Conservation (phyloP, 2,329 filamentous ascomycete species). For the Chaetothyriales sp. region DNA sequence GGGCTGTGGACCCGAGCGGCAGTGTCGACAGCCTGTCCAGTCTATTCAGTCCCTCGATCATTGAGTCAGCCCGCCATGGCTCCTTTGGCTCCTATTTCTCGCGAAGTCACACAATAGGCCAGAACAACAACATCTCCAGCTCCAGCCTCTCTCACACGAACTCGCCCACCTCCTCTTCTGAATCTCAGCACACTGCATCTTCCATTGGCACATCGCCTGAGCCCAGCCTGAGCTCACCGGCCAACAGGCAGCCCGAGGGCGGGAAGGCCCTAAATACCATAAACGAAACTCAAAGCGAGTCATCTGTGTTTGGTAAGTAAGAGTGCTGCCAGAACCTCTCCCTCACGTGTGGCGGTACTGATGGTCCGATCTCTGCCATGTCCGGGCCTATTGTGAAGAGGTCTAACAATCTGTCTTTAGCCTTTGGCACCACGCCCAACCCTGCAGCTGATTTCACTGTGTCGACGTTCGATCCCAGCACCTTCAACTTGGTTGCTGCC, state of each 20-base stretch:
- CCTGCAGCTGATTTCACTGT: conserved; percentile 30
- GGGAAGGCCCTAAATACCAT: conserved; percentile 19
- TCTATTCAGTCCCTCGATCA: conserved; percentile 44
- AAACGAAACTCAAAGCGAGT: conserved; percentile 16
- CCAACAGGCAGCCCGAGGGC: conserved; percentile 23
- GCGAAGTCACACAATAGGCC: conserved; percentile 11
- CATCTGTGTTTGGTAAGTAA: conserved; percentile 24
- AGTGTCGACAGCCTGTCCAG: conserved; percentile 35
- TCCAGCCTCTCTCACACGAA: conserved; percentile 28
- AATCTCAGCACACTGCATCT: conserved; percentile 32
- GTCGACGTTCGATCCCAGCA: conserved; percentile 4
- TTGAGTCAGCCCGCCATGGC: conserved; percentile 32
- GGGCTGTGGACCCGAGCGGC: conserved; percentile 1
- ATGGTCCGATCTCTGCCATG: conserved; percentile 19
- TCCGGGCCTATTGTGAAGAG: background rate
- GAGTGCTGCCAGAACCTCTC: conserved; percentile 31
- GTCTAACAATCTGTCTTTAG: conserved; percentile 11
- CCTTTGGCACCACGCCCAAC: conserved; percentile 9
- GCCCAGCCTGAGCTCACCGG: conserved; percentile 29
- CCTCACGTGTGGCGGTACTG: conserved; percentile 30
- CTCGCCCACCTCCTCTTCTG: conserved; percentile 34
- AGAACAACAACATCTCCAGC: conserved; percentile 16
- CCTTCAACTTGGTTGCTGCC: conserved; percentile 25
- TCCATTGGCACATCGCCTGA: conserved; percentile 37
- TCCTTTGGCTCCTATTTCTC: conserved; percentile 26